Evolutionary conservation across 2,329 filamentous ascomycete species (phyloP), one percentile per base, ranked within the genome.

Genomic region (Paramyrothecium sp.): DNA sequence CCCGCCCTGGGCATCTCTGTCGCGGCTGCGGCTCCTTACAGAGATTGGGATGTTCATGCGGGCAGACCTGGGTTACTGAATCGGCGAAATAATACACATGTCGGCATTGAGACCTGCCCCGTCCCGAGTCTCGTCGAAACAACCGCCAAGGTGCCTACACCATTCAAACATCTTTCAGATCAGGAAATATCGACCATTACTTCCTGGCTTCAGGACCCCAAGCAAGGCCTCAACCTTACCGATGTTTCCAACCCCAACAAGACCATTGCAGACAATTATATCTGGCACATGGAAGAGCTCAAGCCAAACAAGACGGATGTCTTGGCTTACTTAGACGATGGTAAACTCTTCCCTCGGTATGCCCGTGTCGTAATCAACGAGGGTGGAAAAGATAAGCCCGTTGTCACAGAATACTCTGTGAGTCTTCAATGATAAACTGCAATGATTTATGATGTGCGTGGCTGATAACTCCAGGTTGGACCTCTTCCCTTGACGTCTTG

Each of bases 241-340:
- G 46, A 63, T 47, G n/a, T 19, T 21, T 38, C 59, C 16, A 59
- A 51, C 10, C 54, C 57, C 2, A 54, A 55, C 11, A 30, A 59
- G 16, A 44, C 54, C 21, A 50, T 63, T 12, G 53, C 46, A 11
- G 60, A 63, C 38, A 61, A 63, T 41, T 63, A 63, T 49, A 60
- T 63, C 22, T 57, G 55, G 21, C 61, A 63, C 30, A 46, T 63
- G n/a, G 61, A 58, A 57, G 55, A 56, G 21, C 53, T 58, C 10
- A 58, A 62, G 82, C 66, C 86, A 81, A 30, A 91, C 85, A 38
- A 91, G 71, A 3, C 89, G 90, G 50, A 89, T 81, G 64, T 89
- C 88, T 65, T 92, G 88, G 56, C 87, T 77, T 26, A 91, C 34
- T 57, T 62, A 19, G 58, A 59, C 17, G 54, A 54, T 2, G 53